A percentile compares a stretch with the other conserved stretches of the same genome.
Conservation (phyloP, 2,329 filamentous ascomycete genomes). For the Sporothrix mexicana region DNA sequence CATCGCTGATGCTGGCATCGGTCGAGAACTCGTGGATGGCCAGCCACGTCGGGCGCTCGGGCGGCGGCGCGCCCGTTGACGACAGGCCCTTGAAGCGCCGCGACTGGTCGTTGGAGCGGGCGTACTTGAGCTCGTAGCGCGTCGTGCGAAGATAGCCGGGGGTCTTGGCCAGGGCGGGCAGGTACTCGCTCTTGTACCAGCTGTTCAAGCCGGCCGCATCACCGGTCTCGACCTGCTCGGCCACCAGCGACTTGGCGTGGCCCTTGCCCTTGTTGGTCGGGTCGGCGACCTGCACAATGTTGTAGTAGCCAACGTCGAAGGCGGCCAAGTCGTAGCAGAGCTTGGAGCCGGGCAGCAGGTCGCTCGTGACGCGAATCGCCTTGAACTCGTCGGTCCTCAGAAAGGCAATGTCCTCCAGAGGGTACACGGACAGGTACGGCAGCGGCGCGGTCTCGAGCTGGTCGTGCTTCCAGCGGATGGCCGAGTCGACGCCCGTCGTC, state of each 20-base stretch:
- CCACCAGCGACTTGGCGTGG: constrained; percentile 36
- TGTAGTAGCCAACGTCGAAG: constrained; percentile 39
- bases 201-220: constrained; percentile 33
- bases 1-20: neutral
- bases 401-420: constrained; percentile 47
- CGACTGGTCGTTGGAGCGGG: constrained; percentile 40
- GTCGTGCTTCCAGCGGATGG: constrained; percentile 45
- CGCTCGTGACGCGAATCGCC: constrained; percentile 44
- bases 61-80: constrained; percentile 36
- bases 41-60: constrained; percentile 37
- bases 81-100: constrained; percentile 39
- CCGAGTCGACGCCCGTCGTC: constrained; percentile 45
- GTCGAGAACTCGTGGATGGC: constrained; percentile 32
- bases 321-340: constrained; percentile 40
- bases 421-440: constrained; percentile 48
- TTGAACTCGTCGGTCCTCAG: constrained; percentile 45
- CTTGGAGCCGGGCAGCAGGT: constrained; percentile 39
- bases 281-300: constrained; percentile 39
- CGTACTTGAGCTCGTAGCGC: constrained; percentile 39
- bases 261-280: constrained; percentile 38
- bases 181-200: constrained; percentile 39
- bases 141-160: constrained; percentile 41
- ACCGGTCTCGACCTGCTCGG: constrained; percentile 34
- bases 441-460: constrained; percentile 37
- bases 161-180: constrained; percentile 31